Evolutionary conservation across 2,329 filamentous ascomycete species (phyloP), one percentile per base, ranked within the genome.

Genomic region (Ascochyta viciae-villosae): DNA sequence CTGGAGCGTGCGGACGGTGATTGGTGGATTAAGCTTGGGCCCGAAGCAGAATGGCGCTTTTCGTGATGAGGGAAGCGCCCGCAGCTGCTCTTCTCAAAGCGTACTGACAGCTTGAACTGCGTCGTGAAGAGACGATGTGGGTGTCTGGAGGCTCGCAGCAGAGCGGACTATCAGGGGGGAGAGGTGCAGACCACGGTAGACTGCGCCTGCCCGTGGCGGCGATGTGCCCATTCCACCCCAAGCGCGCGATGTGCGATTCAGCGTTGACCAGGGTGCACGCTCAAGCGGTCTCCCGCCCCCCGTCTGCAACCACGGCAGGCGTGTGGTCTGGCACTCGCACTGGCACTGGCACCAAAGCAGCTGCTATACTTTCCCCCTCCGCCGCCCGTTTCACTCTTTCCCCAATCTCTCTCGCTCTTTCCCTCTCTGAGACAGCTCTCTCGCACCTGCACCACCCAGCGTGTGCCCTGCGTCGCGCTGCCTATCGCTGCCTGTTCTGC

Each of bases 381-480:
- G 66, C 66, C 65, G 67, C 68, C 68, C 69, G 72, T 72, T 74
- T 74, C 71, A 70, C 71, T 57, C 54, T 72, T 73, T 75, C 64
- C 73, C 73, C 70, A 73, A 75, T 73, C 68, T 70, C 68, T 74
- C 65, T 70, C 67, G 66, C 71, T 75, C 70, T 75, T 76, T 75
- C 71, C 74, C 71, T 72, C 73, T 72, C 69, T 71, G 70, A 76
- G 73, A 74, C 74, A 74, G 66, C 68, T 70, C 57, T 56, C 64
- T 66, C 62, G 64, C 70, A 67, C 60, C 68, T 73, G 70, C 66
- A 67, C 68, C 65, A 65, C 65, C 57, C 57, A 42, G 42, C 55
- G 39, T 50, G 58, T 54, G 60, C 60, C 57, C 58, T 60, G 61
- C 60, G 57, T 64, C 53, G 61, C 50, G 60, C 55, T 58, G 56